These are phyloP conservation scores for Pleurotus tuber-regium DNA, from an alignment of 768 basidiomycete species.

Conservation along the genomic window DNA sequence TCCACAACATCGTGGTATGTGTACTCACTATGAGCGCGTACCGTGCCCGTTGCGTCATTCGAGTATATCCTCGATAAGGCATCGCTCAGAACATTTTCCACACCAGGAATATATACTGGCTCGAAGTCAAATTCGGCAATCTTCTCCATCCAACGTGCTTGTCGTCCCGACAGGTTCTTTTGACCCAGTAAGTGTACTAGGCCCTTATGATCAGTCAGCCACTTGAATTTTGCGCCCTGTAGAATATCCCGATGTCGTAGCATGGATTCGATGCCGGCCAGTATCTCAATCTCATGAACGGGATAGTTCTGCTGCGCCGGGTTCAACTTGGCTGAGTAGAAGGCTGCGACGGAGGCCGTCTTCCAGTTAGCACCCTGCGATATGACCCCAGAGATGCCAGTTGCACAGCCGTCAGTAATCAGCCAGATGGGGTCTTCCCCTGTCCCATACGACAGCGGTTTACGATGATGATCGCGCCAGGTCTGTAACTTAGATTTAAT, in stretches of 20 bases:
- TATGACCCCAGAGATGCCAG: conserved; percentile 14
- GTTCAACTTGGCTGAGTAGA: conserved; percentile 22
- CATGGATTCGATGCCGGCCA: conserved; percentile 12
- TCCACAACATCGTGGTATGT: conserved; percentile 6
- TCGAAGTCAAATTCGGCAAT: conserved; percentile 17
- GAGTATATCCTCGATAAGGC: conserved; percentile 27
- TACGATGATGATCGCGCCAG: conserved; percentile 4
- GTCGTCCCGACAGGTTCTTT: conserved; percentile 10
- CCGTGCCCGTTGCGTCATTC: conserved; percentile 12
- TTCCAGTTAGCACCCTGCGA: conserved; percentile 17
- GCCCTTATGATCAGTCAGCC: conserved; percentile 13
- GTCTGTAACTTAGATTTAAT: conserved; percentile 19
- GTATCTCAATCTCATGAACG: conserved; percentile 22
- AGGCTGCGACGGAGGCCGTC: conserved; percentile 22
- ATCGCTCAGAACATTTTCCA: conserved; percentile 24
- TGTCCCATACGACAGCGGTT: conserved; percentile 13
- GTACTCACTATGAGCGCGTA: conserved; percentile 16
- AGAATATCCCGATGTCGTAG: conserved; percentile 9
- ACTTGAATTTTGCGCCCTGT: conserved; percentile 9
- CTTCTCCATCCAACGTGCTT: conserved; percentile 16
- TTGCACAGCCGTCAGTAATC: conserved; percentile 18
- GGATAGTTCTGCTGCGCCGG: conserved; percentile 28
- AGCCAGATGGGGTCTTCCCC: conserved; percentile 13
- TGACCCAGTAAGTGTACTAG: conserved; percentile 10
- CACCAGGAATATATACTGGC: conserved; percentile 15